A percentile compares a stretch with the other conserved stretches of the same genome.
Evolutionary conservation across 306 rosid genomes (phyloP).

Genomic region (Oxytropis ochrocephala): DNA sequence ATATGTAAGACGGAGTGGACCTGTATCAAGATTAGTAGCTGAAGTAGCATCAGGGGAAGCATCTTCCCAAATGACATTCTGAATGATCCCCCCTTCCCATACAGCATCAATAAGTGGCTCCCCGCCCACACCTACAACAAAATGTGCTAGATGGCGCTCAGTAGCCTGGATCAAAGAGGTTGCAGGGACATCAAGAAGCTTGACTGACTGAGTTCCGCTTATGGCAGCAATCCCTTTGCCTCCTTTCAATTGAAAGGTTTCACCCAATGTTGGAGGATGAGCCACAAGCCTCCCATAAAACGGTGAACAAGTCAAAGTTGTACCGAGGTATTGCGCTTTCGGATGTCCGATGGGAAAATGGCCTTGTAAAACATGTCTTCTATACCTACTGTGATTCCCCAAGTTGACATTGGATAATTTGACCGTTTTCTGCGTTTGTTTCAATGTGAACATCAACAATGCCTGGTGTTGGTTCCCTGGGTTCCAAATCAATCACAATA

Average conservation of each 20-base stretch:
- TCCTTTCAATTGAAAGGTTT: conserved; percentile 76
- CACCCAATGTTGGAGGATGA: conserved; percentile 61
- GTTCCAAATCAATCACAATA: conserved; percentile 74
- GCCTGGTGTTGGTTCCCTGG: conserved; percentile 92
- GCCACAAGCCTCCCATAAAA: conserved; percentile 97
- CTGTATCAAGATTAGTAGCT: conserved; percentile 31
- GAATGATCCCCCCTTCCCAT: conserved; percentile 65
- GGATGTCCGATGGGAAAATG: conserved; percentile 55
- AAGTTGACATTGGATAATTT: conserved; percentile 76
- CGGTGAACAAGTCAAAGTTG: conserved; percentile 60
- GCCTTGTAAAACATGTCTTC: conserved; percentile 98
- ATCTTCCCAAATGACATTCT: conserved; percentile 68
- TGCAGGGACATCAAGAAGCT: conserved; percentile 74
- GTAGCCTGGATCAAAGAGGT: conserved; percentile 61
- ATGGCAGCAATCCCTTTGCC: conserved; percentile 85
- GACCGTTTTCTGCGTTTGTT: conserved; percentile 76
- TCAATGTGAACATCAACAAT: conserved; percentile 71
- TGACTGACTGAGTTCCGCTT: too few species aligned
- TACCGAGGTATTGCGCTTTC: conserved; percentile 46
- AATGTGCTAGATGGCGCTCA: conserved; percentile 63
- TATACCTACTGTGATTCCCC: conserved; percentile 68
- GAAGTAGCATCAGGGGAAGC: conserved; percentile 35
- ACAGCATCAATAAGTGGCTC: conserved; percentile 63
- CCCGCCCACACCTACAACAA: conserved; percentile 70
- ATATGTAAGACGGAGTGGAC: conserved; percentile 77